Evolutionary conservation across 73 alveolate genomes (phyloP), one percentile per base, ranked within the genome.

Genomic region (Uronychia setigera): DNA sequence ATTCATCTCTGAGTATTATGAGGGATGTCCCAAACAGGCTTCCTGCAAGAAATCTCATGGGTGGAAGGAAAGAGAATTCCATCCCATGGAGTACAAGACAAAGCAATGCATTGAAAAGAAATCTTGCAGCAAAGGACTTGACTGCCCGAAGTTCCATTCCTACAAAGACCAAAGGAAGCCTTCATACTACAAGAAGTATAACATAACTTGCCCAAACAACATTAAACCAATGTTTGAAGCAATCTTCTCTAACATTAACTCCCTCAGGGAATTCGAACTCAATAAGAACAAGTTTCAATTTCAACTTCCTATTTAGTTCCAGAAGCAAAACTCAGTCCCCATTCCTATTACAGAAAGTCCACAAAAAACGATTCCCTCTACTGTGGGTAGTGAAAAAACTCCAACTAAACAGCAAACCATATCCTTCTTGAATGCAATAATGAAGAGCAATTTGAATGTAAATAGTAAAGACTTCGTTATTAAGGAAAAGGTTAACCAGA

Each of bases 31-130:
- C 26, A 92, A 91, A 32, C 60, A 58, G 58, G 77, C 59, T 30
- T 75, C 78, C 35, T 91, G 96, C 85, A 27, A 57, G 29, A 87
- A 81, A 57, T 91, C 94, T 76, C 96, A 91, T 76, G 96, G 96
- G 1, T 91, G 96, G 96, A 91, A 91, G 74, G 96, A 91, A 88
- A 57, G 35, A 29, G 96, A 91, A 80, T 91, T 80, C 60, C 96
- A 91, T 58, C 96, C 96, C 19, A 29, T 27, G 74, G 82, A 60
- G 14, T 91, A 91, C 59, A 91, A 91, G 76, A 91, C 92, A 19
- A 91, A 77, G 81, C 88, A 59, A 19, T 91, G 96, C 35, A 81
- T 87, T 32, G 78, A 32, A n/a, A 29, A 84, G 32, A 85, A 33
- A 31, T 74, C 80, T 27, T 81, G 59, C 78, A 80, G 82, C 31